Base-by-base conservation (phyloP, 2,329 filamentous ascomycete genomes). In the Ascochyta fabae region DNA sequence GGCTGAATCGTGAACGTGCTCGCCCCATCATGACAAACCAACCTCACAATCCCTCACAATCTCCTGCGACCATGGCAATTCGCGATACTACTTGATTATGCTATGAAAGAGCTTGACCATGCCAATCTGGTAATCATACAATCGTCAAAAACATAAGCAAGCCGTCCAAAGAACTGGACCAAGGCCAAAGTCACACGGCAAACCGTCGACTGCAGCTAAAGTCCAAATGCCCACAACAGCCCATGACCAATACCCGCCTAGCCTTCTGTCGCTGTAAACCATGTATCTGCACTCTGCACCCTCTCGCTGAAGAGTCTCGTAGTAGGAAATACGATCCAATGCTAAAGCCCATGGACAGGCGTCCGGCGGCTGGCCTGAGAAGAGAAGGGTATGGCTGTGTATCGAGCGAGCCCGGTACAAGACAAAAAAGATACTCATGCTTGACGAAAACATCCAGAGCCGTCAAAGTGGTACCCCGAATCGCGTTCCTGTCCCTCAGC, bases 231-330 rank as follows among this genome's bases (percentile, higher is more conserved):
- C 24, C 43, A 26, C 53, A 24, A 43, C 53, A 47, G 19, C 15
- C 43, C 33, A 31, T 35, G 40, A 48, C 34, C 48, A 44, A 57
- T 57, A 49, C 44, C 33, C 34, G 34, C 6, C 6, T 48, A 44
- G 10, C 41, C n/a, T 6, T 36, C 38, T 26, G 36, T 16, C 31
- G 13, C 36, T 39, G 26, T 45, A 42, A 38, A n/a, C n/a, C 42
- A 23, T 38, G 42, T 42, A 39, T 39, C 9, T 16, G 31, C 42
- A 38, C 40, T 43, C 33, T 22, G 42, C 4, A 39, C 34, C 34
- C n/a, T 43, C 38, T 42, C 39, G 47, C 36, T 47, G 43, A 38
- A 15, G 13, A 4, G 12, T 12, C 29, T 27, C 36, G n/a, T 22
- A 38, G n/a, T 27, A 51, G 33, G 7, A 26, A 39, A 24, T 6